Evolutionary conservation across 2,329 filamentous ascomycete genomes (phyloP).

Genomic region (Juglanconis sp.): DNA sequence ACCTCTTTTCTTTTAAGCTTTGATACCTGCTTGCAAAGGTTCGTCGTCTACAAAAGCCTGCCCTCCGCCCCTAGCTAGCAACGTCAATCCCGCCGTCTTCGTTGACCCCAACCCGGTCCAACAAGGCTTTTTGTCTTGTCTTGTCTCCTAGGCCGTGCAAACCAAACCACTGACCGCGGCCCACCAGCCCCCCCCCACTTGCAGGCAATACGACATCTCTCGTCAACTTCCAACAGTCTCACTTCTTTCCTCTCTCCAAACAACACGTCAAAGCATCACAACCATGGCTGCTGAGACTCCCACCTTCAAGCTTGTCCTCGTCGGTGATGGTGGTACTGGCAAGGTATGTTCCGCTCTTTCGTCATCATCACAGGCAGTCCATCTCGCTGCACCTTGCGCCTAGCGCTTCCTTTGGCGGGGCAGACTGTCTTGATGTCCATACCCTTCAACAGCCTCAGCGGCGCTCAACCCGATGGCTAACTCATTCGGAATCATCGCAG

Average conservation of each 20-base stretch:
- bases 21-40: slow-evolving; percentile 19
- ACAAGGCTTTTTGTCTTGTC: slow-evolving; percentile 9
- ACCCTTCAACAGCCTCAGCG: slow-evolving; percentile 5
- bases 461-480: slow-evolving; percentile 3
- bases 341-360: slow-evolving; percentile 65
- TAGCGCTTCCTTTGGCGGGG: slow-evolving; percentile 15
- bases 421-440: slow-evolving; percentile 19
- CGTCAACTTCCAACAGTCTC: slow-evolving; percentile 11
- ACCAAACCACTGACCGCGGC: slow-evolving; percentile 16
- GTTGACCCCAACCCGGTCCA: background rate
- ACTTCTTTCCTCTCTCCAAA: slow-evolving; percentile 7
- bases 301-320: slow-evolving; percentile 99
- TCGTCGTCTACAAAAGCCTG: slow-evolving; percentile 9
- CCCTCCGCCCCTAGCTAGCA: background rate
- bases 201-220: slow-evolving; percentile 17
- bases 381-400: slow-evolving; percentile 12
- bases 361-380: slow-evolving; percentile 12
- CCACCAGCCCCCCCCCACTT: slow-evolving; percentile 18
- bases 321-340: slow-evolving; percentile 98
- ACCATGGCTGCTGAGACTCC: slow-evolving; percentile 72
- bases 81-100: slow-evolving; percentile 1
- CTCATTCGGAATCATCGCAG: slow-evolving; percentile 45
- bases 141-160: slow-evolving; percentile 1
- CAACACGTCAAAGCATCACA: slow-evolving; percentile 27
- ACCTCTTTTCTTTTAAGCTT: slow-evolving; percentile 13